These are phyloP conservation scores for Coniophora puteana DNA, from an alignment of 1,284 basidiomycete genomes.

Conservation along the genomic window DNA sequence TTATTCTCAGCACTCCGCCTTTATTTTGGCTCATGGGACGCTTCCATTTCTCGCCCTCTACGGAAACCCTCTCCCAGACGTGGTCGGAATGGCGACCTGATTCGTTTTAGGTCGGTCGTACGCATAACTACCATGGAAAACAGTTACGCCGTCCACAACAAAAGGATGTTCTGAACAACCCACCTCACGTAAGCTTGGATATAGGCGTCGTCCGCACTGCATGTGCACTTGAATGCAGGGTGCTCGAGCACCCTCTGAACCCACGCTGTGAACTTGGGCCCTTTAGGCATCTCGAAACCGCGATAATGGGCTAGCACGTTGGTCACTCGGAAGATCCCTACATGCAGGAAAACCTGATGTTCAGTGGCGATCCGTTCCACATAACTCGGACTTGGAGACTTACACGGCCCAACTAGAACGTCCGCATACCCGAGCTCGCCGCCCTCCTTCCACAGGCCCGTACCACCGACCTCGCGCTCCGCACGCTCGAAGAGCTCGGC, in stretches of 20 bases:
- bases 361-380: not conserved
- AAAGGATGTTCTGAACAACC: constrained; percentile 10
- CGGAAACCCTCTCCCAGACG: constrained; percentile 55
- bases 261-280: constrained; percentile 50
- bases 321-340: constrained; percentile 65
- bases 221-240: constrained; percentile 65
- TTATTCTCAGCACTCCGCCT: no score
- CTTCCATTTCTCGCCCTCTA: no score
- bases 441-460: constrained; percentile 54
- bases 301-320: constrained; percentile 70
- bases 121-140: constrained; percentile 48
- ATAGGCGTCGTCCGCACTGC: constrained; percentile 69
- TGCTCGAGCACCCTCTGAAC: constrained; percentile 53
- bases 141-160: not conserved
- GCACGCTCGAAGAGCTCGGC: constrained; percentile 56
- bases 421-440: constrained; percentile 65
- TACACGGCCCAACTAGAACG: constrained; percentile 75
- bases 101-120: constrained; percentile 72
- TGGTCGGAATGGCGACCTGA: constrained; percentile 72
- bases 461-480: constrained; percentile 40
- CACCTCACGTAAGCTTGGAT: constrained; percentile 75
- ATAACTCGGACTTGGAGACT: no score
- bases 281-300: constrained; percentile 53
- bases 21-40: no score
- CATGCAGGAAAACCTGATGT: not conserved